Base-by-base conservation (phyloP, 768 basidiomycete genomes). In the Hericium erinaceus region DNA sequence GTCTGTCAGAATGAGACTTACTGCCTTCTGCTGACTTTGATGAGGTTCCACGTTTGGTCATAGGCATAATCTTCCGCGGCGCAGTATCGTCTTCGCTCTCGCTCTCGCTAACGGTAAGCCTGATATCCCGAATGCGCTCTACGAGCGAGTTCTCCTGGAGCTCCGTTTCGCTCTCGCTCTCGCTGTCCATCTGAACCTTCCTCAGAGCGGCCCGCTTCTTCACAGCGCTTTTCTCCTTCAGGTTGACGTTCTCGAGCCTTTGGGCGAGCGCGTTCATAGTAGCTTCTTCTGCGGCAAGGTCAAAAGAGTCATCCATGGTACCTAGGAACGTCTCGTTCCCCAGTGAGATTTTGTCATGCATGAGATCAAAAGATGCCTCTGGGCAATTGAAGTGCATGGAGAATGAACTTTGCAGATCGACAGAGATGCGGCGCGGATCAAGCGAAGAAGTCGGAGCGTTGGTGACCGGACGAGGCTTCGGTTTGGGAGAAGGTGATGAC, bases 361-460 rank as follows among this genome's bases (percentile, higher is more conserved):
- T 41, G 48, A 63, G 9, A n/a, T 63, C 62, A 33, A 63, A 63
- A 16, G 62, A 63, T 16, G 60, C 44, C 12, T 61, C 62, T 13
- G 44, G 55, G 16, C 49, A 51, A 3, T 51, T 18, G 55, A 63
- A 57, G n/a, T 63, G 62, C 41, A 61, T 58, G 24, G 54, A 56
- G 33, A 63, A 37, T 1, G 55, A 51, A 26, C 28, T 48, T 41
- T 63, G 62, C 37, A 63, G 60, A 46, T 63, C 62, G 1, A 61
- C 52, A 0, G 62, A 63, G 3, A 33, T 44, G 55, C 60, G 60
- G 8, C 60, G 60, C 3, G 56, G 22, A 18, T 61, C 58, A 0
- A 28, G n/a, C 0, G 57, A 57, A 7, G 50, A 46, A 1, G 57
- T 37, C 2, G 53, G 40, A 18, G n/a, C 3, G 0, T 52, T 51